A percentile compares a stretch with the other conserved stretches of the same genome.
phyloP scores from a whole-genome alignment of 2,329 filamentous ascomycete genomes.

The Penicillium sp. region DNA sequence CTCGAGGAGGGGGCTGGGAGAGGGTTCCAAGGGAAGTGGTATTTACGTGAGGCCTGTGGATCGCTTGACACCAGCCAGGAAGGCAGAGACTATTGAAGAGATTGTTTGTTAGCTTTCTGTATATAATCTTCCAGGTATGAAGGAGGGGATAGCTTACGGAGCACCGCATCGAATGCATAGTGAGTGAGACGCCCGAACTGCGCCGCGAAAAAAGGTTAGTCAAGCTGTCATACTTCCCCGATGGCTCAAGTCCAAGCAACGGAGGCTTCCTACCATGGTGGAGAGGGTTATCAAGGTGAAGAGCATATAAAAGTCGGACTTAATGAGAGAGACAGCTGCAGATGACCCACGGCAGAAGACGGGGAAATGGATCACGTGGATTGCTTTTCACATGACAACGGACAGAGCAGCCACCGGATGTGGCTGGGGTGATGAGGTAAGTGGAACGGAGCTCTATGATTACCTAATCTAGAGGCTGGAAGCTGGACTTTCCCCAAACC shows the following conservation, averaged over 20 bases:
- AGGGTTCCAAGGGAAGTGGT: conserved; percentile 32
- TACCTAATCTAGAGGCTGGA: neutral
- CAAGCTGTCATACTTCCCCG: neutral
- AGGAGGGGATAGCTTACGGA: conserved; percentile 29
- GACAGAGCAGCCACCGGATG: neutral
- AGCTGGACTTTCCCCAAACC: neutral
- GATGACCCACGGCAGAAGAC: conserved; percentile 20
- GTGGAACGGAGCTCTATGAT: neutral
- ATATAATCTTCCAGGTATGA: neutral
- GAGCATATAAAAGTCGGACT: conserved; percentile 14
- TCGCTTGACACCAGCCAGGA: conserved; percentile 95
- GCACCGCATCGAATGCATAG: conserved; percentile 38
- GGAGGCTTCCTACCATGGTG: conserved; percentile 29
- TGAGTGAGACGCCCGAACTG: conserved; percentile 37
- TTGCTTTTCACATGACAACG: conserved; percentile 30
- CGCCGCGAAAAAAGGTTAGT: conserved; percentile 15
- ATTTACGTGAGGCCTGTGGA: conserved; percentile 98
- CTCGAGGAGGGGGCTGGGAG: conserved; percentile 13
- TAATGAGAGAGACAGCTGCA: neutral
- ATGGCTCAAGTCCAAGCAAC: neutral
- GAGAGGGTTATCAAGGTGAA: conserved; percentile 8
- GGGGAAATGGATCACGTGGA: conserved; percentile 21
- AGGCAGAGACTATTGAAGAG: conserved; percentile 75
- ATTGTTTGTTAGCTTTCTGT: conserved; percentile 15
- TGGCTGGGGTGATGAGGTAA: conserved; percentile 20